Evolutionary conservation across 2,329 filamentous ascomycete genomes (phyloP), one percentile per base, ranked within the genome.

Genomic region (Sarocladium brachiariae): DNA sequence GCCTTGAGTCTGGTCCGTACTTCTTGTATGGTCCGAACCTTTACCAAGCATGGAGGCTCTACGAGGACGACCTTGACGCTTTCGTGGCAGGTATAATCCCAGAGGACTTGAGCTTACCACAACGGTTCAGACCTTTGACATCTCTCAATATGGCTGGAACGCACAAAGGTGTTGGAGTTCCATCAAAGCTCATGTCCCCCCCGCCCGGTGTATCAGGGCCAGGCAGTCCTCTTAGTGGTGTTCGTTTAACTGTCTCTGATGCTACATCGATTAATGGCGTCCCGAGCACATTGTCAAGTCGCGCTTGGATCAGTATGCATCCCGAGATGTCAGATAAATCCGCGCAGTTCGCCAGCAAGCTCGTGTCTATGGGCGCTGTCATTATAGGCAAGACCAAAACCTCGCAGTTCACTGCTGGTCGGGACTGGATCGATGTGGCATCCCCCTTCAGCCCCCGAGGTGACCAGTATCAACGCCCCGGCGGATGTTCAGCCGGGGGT

Each of bases 321-420:
- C 65, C 69, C 1, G 58, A 70, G 2, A 65, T 70, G 0, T 60
- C 60, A 3, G 70, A 64, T 2, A 59, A 57, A 2, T 82, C 77
- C 1, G 75, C 77, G 0, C 59, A 72, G 0, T 68, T 75, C 1
- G 71, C 82, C 0, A 75, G 80, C 48, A 67, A 70, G 2, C 63
- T 88, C 1, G 70, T 86, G 3, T 74, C 81, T 50, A 72, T 78
- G 2, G 84, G 84, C 0, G 83, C 79, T 0, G 63, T 78, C 8
- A 59, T 80, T 10, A 65, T 80, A 0, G 76, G 77, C 2, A 80
- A 78, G 63, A 75, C 74, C 19, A 78, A 75, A 55, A 70, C 70
- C 2, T 66, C 71, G 1, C 73, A 76, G 54, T 71, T 80, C 47
- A 70, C 70, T 11, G 59, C 66, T 4, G 63, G 64, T 5, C 51